phyloP scores from a whole-genome alignment of 1,284 basidiomycete species.

The Cutaneotrichosporon spelunceum region DNA sequence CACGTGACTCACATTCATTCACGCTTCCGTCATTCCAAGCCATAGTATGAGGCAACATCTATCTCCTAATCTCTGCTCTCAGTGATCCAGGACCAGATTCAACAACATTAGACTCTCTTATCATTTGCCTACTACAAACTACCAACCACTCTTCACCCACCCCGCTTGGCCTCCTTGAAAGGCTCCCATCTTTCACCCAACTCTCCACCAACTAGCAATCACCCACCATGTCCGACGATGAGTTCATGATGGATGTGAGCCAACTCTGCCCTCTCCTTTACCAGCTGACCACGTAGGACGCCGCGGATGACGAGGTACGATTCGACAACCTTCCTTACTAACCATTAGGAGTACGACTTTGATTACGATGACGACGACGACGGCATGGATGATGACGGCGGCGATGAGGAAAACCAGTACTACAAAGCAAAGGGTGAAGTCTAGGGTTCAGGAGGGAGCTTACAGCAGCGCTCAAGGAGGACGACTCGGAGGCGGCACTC shows the following conservation, averaged over 20 bases:
- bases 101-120: no score
- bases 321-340: constrained; percentile 10
- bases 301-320: constrained; percentile 49
- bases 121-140: neutral
- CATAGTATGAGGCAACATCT: no score
- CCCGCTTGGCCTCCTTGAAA: neutral
- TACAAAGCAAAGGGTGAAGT: constrained; percentile 89
- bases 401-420: constrained; percentile 98
- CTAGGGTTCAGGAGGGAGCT: neutral
- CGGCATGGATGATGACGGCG: constrained; percentile 64
- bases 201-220: neutral
- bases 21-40: neutral
- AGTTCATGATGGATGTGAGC: constrained; percentile 54
- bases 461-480: constrained; percentile 76
- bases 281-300: constrained; percentile 43
- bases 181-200: neutral
- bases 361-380: constrained; percentile 84
- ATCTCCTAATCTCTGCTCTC: no score
- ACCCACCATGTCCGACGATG: constrained; percentile 52
- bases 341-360: constrained; percentile 82
- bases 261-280: neutral
- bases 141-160: neutral
- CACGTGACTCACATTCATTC: neutral
- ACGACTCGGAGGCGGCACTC: constrained; percentile 81
- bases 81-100: neutral